phyloP scores from a whole-genome alignment of 2,329 filamentous ascomycete species.

The Penicillium sclerotiorum region DNA sequence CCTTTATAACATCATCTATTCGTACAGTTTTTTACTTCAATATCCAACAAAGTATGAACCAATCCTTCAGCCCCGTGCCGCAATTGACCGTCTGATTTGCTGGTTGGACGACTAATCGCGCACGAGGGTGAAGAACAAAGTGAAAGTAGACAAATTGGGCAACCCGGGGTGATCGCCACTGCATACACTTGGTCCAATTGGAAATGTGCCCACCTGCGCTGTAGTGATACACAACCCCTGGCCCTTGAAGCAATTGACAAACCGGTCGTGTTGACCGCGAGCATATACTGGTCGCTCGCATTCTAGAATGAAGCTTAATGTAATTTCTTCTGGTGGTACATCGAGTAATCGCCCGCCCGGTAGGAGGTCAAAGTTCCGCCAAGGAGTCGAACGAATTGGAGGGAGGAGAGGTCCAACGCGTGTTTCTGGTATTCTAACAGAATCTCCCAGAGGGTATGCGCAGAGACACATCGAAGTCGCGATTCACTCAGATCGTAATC shows the following conservation, averaged over 20 bases:
- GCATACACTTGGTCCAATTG: no score
- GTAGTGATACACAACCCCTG: neutral
- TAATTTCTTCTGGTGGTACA: neutral
- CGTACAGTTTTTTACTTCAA: neutral
- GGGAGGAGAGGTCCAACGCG: constrained; percentile 23
- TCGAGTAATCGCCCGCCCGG: constrained; percentile 15
- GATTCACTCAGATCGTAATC: constrained; percentile 38
- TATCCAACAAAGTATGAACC: neutral
- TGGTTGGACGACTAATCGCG: neutral
- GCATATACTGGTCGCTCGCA: no score
- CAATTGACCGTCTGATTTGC: neutral
- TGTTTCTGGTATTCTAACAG: constrained; percentile 39
- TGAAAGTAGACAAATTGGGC: neutral
- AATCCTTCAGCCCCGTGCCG: neutral
- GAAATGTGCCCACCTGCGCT: no score
- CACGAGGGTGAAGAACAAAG: no score
- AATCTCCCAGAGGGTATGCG: constrained; percentile 38
- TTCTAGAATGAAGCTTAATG: neutral
- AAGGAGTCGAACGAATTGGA: constrained; percentile 30
- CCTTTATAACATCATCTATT: no score
- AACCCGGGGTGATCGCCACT: neutral
- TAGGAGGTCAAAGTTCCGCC: constrained; percentile 35
- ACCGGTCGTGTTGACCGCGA: no score
- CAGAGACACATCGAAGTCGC: constrained; percentile 33
- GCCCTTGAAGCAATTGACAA: no score